Evolutionary conservation across 2,329 filamentous ascomycete species (phyloP).

Genomic region (Colletotrichum tabaci): DNA sequence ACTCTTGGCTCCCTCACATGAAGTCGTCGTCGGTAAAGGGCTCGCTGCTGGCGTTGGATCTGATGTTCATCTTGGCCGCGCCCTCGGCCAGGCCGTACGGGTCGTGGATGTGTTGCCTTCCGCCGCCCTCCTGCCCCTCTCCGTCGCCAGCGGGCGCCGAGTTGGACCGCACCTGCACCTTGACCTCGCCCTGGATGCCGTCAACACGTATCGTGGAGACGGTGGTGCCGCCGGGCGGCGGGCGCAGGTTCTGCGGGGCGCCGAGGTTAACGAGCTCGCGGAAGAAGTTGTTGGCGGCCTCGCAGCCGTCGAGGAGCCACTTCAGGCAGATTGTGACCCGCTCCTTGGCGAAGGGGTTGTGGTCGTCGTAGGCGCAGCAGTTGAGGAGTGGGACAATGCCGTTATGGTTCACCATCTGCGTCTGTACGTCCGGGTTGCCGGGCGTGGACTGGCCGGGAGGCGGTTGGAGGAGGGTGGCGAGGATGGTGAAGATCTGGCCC

Average conservation of each 20-base stretch:
- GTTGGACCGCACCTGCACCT: constrained; percentile 63
- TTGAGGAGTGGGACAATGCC: constrained; percentile 91
- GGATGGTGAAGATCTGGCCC: constrained; percentile 90
- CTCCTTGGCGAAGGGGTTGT: constrained; percentile 95
- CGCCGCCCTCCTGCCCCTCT: constrained; percentile 26
- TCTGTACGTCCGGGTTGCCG: constrained; percentile 83
- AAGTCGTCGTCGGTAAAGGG: constrained; percentile 61
- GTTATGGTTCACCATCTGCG: constrained; percentile 87
- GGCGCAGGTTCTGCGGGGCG: constrained; percentile 56
- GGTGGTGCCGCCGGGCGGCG: constrained; percentile 52
- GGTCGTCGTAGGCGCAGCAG: constrained; percentile 91
- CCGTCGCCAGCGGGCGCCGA: constrained; percentile 34
- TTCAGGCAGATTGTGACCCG: constrained; percentile 91
- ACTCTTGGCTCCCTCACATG: constrained; percentile 50
- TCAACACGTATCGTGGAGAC: constrained; percentile 67
- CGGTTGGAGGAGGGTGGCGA: constrained; percentile 91
- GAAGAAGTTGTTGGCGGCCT: constrained; percentile 80
- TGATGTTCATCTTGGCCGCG: constrained; percentile 58
- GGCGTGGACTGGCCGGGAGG: constrained; percentile 73
- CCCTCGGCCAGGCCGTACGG: constrained; percentile 60
- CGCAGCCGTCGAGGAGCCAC: constrained; percentile 82
- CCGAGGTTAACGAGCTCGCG: constrained; percentile 70
- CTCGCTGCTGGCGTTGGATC: constrained; percentile 46
- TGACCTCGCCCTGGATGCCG: constrained; percentile 70
- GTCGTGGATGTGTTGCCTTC: constrained; percentile 44